phyloP scores from a whole-genome alignment of 2,329 filamentous ascomycete species.

The Teratosphaeria nubilosa region DNA sequence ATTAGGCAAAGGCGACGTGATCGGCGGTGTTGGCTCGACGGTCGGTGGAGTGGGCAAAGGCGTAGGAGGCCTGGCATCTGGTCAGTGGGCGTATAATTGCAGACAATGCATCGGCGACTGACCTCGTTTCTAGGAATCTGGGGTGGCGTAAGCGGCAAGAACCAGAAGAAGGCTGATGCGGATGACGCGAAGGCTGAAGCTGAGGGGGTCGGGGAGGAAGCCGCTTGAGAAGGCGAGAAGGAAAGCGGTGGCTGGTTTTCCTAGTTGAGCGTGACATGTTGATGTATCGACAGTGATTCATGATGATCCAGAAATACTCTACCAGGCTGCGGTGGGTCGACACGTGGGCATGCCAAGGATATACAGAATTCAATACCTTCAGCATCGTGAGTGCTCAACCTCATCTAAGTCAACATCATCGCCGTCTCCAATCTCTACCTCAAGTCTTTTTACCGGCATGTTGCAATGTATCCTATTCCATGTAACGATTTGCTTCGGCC shows the following conservation, averaged over 20 bases:
- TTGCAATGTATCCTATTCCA: neutral
- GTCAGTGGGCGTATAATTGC: neutral
- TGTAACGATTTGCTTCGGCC: neutral
- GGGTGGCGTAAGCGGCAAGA: constrained; percentile 22
- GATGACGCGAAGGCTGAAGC: constrained; percentile 9
- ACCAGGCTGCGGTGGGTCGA: no score
- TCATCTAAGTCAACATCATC: neutral
- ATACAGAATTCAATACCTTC: no score
- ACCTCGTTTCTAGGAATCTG: constrained; percentile 14
- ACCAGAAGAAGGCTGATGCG: constrained; percentile 12
- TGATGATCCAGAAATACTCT: neutral
- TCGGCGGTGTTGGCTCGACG: constrained; percentile 33
- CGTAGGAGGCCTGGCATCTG: constrained; percentile 17
- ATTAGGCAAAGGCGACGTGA: constrained; percentile 34
- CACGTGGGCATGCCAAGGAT: no score
- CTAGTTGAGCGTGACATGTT: neutral
- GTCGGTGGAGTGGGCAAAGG: constrained; percentile 29
- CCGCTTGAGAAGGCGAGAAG: neutral
- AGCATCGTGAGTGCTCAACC: neutral
- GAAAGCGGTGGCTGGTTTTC: neutral
- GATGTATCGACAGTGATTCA: neutral
- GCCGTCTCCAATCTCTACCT: neutral
- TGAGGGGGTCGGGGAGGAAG: constrained; percentile 1
- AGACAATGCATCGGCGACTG: neutral
- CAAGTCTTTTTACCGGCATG: neutral